Percentiles rank a stretch among this genome's conserved stretches.
phyloP scores from a whole-genome alignment of 2,329 filamentous ascomycete genomes.

The Oidium heveae region DNA sequence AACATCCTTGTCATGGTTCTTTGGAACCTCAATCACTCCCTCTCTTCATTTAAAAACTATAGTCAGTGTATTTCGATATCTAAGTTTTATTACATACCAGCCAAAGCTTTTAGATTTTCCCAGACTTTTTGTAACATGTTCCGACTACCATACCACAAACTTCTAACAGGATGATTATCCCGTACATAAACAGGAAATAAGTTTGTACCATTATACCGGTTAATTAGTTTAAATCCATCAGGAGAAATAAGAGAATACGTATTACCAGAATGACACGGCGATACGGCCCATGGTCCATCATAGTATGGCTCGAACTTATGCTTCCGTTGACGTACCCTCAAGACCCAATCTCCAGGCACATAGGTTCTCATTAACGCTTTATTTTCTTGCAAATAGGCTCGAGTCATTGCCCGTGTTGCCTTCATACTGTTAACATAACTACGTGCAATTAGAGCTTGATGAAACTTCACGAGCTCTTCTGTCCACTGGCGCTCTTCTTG shows the following conservation, averaged over 20 bases:
- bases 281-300: background rate
- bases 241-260: background rate
- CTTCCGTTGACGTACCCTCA: background rate
- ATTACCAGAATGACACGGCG: background rate
- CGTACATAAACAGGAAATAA: background rate
- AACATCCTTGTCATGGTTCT: too few relatives aligned
- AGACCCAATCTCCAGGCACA: background rate
- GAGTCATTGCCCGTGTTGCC: background rate
- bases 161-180: background rate
- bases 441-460: background rate
- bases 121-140: background rate
- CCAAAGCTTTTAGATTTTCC: too few relatives aligned
- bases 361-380: background rate
- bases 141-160: background rate
- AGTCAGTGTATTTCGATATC: too few relatives aligned
- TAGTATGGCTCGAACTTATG: background rate
- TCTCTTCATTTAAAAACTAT: too few relatives aligned
- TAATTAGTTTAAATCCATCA: background rate
- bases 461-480: background rate
- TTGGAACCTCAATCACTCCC: too few relatives aligned
- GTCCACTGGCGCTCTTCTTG: background rate
- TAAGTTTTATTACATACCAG: too few relatives aligned
- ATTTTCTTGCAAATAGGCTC: background rate
- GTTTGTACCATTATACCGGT: background rate
- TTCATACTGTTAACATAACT: background rate